phyloP scores from a whole-genome alignment of 495 filamentous ascomycete genomes.

The Pyrenula massariospora region DNA sequence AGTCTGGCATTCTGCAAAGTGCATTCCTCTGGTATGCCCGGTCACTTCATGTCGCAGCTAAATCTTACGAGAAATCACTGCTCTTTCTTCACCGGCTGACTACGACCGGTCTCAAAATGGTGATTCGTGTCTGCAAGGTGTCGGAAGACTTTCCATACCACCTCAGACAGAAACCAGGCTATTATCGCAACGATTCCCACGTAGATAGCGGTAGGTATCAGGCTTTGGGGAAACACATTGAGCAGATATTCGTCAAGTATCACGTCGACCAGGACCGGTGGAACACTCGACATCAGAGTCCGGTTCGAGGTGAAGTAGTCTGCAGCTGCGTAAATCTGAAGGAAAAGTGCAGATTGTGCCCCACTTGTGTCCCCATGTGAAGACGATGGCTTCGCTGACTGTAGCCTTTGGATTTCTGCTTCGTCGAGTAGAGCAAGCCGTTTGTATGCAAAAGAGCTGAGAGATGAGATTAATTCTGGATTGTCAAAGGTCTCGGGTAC shows the following conservation, averaged over 20 bases:
- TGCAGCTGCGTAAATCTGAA: slow-evolving; percentile 64
- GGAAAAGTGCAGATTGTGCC: slow-evolving; percentile 56
- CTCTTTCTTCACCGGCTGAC: neutral
- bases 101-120: neutral
- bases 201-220: slow-evolving; percentile 54
- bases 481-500: slow-evolving; percentile 45
- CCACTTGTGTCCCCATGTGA: slow-evolving; percentile 9
- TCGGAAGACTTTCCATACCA: slow-evolving; percentile 7
- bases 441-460: slow-evolving; percentile 49
- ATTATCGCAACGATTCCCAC: slow-evolving; percentile 41
- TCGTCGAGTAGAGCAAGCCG: slow-evolving; percentile 19
- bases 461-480: slow-evolving; percentile 47
- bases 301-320: slow-evolving; percentile 70
- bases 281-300: slow-evolving; percentile 64
- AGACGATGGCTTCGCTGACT: slow-evolving; percentile 1
- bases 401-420: neutral
- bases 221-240: slow-evolving; percentile 58
- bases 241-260: slow-evolving; percentile 77
- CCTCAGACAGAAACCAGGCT: slow-evolving; percentile 33
- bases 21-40: too few relatives aligned
- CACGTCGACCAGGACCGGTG: slow-evolving; percentile 68
- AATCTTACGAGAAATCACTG: neutral
- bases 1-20: too few relatives aligned
- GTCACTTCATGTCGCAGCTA: too few relatives aligned
- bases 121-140: neutral